Base-by-base conservation (phyloP, 352 stramenopile genomes). In the Globisporangium viniferum region DNA sequence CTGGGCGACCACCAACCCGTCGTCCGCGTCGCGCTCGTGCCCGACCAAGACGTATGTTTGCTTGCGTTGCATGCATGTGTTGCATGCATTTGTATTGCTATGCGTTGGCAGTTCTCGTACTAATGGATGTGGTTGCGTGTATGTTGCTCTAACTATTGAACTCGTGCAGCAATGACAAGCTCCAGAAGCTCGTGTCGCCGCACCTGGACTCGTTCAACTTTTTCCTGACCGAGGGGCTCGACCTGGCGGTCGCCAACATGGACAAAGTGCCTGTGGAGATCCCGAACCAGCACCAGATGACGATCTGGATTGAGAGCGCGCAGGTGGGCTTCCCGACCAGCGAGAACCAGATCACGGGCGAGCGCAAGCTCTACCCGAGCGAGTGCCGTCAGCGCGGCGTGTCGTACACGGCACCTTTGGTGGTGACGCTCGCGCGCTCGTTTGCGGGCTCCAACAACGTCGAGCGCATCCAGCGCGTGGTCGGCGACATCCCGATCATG, bases 171-270 rank as follows among this genome's bases (percentile, higher is more conserved):
- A 95, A 96, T 80, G 75, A 77, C 3, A 94, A 92, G 60, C 73
- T 96, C 39, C 83, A 93, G 69, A 89, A 92, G 71, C 87, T 99
- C 51, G 95, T 98, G 54, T 82, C 85, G 59, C 97, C 97, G n/a
- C 98, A 99, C 77, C 83, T 99, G 51, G 94, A 99, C 64, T 98
- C 93, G 59, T 99, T 99, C 82, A 98, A 99, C 78, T 99, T 97
- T 70, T 98, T 99, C 70, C 76, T 99, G 5, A 94, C 97, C 22
- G 86, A 98, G 48, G 97, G 97, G n/a, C 78, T 99, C 22, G 67
- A 90, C 53, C 75, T 97, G 36, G 97, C 95, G 4, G 89, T 99
- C 27, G 81, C 89, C 36, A 91, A 98, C 76, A 90, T 99, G 55
- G 73, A 75, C 41, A 90, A 92, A 33, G 78, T 96, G 55, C 92